phyloP scores from a whole-genome alignment of 495 filamentous ascomycete genomes.

The Neurospora sp. region DNA sequence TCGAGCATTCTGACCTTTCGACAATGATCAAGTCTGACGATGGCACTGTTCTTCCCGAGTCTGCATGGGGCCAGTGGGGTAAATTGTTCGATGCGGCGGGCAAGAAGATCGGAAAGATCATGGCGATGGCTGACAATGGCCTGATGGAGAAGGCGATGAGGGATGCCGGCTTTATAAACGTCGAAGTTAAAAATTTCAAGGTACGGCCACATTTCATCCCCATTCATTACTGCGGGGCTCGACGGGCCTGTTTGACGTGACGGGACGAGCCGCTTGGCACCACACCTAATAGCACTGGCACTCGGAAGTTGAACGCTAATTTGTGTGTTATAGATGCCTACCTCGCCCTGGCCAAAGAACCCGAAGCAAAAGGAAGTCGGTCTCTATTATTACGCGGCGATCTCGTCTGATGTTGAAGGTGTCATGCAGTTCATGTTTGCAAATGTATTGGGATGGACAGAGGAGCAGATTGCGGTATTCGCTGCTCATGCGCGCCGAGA shows the following conservation, averaged over 20 bases:
- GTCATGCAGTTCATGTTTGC: constrained; percentile 38
- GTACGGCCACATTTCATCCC: not conserved
- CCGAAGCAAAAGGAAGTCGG: constrained; percentile 43
- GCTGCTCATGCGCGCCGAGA: constrained; percentile 45
- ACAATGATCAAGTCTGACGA: constrained; percentile 38
- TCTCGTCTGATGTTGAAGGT: constrained; percentile 34
- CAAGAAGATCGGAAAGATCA: constrained; percentile 13
- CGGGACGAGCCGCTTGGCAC: not conserved
- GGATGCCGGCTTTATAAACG: constrained; percentile 46
- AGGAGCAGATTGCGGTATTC: constrained; percentile 43
- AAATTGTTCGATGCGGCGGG: constrained; percentile 9
- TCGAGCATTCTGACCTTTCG: constrained; percentile 43
- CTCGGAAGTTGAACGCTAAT: not conserved
- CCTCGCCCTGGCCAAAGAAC: constrained; percentile 51
- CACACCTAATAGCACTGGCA: not conserved
- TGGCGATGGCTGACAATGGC: constrained; percentile 31
- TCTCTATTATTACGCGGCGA: constrained; percentile 26
- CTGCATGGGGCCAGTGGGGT: not conserved
- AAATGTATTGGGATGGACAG: constrained; percentile 42
- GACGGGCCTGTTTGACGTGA: not conserved
- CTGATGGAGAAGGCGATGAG: constrained; percentile 31
- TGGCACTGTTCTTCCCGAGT: constrained; percentile 4
- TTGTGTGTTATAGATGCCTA: constrained; percentile 32
- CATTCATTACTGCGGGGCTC: not conserved
- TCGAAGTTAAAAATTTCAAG: constrained; percentile 35